Percentiles rank a stretch among this genome's conserved stretches.
Evolutionary conservation across 2,329 filamentous ascomycete species (phyloP).

Genomic region (Anthostomella pinea): DNA sequence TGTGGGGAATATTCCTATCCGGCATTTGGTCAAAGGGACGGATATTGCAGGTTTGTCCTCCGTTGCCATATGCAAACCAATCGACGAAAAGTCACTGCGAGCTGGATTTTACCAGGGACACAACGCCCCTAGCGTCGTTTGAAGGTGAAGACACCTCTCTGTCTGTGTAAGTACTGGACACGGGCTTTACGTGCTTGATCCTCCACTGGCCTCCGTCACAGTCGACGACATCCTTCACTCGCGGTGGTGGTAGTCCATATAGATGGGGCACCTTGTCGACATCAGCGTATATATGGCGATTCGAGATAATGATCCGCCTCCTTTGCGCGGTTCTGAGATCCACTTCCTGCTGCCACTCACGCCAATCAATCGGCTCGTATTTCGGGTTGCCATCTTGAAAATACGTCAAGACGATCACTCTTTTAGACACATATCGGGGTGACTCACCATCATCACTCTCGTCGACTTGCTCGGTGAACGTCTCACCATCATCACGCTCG

Average conservation of each 20-base stretch:
- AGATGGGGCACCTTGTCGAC: neutral
- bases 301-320: slow-evolving; percentile 1
- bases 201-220: slow-evolving; percentile 2
- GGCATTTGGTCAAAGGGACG: too few species aligned
- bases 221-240: neutral
- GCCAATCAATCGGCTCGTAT: too few species aligned
- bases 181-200: neutral
- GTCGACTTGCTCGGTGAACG: too few species aligned
- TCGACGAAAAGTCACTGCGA: slow-evolving; percentile 1
- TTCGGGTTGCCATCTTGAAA: too few species aligned
- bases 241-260: neutral
- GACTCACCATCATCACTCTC: too few species aligned
- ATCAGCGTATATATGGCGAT: neutral
- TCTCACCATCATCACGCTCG: too few species aligned
- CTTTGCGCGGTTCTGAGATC: neutral
- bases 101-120: neutral
- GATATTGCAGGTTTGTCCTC: too few species aligned
- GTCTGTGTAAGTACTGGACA: slow-evolving; percentile 1
- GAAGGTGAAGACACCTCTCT: neutral
- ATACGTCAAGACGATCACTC: neutral
- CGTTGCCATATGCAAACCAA: too few species aligned
- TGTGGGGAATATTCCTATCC: too few species aligned
- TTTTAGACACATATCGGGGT: too few species aligned
- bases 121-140: slow-evolving; percentile 1
- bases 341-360: neutral